Base-by-base conservation (phyloP, 805 yeast species). In the Isabelozyma rhagii region DNA sequence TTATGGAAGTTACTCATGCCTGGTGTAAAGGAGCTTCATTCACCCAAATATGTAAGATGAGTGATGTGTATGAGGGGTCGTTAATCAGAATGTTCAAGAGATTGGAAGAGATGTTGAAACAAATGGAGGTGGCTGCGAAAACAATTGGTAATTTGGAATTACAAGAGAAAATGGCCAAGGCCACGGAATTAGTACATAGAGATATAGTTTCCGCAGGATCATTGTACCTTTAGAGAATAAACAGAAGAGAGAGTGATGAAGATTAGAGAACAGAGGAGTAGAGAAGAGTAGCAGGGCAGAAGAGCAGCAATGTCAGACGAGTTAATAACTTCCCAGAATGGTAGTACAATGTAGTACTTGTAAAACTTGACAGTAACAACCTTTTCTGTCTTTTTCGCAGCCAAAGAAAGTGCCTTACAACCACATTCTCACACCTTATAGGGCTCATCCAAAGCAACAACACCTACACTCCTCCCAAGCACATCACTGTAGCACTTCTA, bases 21-120 rank as follows among this genome's bases (percentile, higher is more conserved):
- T 94, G 99, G 99, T 90, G 97, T 67, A 85, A 87, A 64, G 98
- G 98, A 15, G 97, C 97, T 6, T 75, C 94, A 0, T 94, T 94
- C 68, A 93, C 97, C 0, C 97, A 93, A 66, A 93, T 94, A 54
- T 93, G 98, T 74, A 93, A 93, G 68, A 91, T 94, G 97, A 94
- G 99, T 0, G 99, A 94, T 64, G 98, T 94, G 42, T 94, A 93
- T 59, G 99, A 94, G 73, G 99, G 99, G 41, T 87, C 96, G 18
- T 78, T 94, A 63, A 93, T 94, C 56, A 84, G 99, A 66, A 88
- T 89, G 83, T 94, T 94, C 75, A 87, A 94, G 68, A 80, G 99
- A 63, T 75, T 94, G 48, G 99, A 94, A 68, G 99, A 94, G 66
- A 79, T 94, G 77, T 74, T 94, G 49, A 83, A 93, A 61, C 99